Conservation (phyloP, 2,329 filamentous ascomycete genomes). For the Diaporthe sp. region DNA sequence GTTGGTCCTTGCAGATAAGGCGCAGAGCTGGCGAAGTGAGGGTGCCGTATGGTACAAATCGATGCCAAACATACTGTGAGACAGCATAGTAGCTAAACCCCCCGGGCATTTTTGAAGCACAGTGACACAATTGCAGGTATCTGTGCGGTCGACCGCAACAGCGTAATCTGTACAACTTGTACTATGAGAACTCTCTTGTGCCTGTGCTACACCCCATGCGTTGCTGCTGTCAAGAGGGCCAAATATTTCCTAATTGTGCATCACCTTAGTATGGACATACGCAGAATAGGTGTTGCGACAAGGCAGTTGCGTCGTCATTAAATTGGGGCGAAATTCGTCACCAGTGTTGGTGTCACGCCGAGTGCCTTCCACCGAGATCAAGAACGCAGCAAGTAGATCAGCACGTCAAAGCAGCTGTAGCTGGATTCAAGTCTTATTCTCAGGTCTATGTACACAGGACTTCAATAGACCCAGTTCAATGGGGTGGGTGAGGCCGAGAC, state of each 20-base stretch:
- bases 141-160: not conserved
- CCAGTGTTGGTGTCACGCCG: not conserved
- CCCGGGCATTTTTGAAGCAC: not conserved
- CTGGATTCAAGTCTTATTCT: slow-evolving; percentile 20
- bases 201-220: not conserved
- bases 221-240: not conserved
- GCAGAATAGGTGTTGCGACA: not conserved
- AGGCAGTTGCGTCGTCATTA: not conserved
- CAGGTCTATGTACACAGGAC: slow-evolving; percentile 34
- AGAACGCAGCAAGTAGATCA: not conserved
- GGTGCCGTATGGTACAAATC: not conserved
- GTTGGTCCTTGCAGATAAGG: not conserved
- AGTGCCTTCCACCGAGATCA: not conserved
- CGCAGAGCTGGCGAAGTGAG: not conserved
- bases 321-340: not conserved
- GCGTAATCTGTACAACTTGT: not conserved
- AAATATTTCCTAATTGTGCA: not conserved
- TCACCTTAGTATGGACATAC: no score
- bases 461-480: not conserved
- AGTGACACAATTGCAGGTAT: not conserved
- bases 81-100: not conserved
- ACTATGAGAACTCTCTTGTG: no score
- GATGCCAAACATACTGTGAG: not conserved
- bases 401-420: not conserved
- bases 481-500: slow-evolving; percentile 37